These are phyloP conservation scores for Chaetomium cochliodes DNA, from an alignment of 495 filamentous ascomycete genomes.

Conservation along the genomic window DNA sequence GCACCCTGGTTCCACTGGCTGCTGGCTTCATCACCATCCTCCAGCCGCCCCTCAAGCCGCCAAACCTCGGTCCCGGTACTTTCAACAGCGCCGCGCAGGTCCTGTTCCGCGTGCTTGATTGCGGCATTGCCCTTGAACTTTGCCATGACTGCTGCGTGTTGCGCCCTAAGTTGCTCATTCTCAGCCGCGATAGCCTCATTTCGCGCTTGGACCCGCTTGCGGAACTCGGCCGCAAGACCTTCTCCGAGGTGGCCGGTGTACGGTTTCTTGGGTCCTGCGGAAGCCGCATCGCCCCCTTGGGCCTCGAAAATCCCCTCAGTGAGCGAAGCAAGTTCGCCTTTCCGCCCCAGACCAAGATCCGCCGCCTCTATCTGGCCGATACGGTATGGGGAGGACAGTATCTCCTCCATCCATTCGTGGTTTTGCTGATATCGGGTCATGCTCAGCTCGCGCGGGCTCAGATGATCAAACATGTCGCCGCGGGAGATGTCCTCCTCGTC, in stretches of 20 bases:
- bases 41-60: slow-evolving; percentile 61
- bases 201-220: slow-evolving; percentile 65
- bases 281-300: slow-evolving; percentile 59
- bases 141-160: slow-evolving; percentile 70
- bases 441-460: slow-evolving; percentile 86
- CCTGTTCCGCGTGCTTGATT: slow-evolving; percentile 63
- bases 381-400: slow-evolving; percentile 82
- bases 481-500: slow-evolving; percentile 85
- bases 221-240: slow-evolving; percentile 72
- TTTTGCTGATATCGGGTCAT: slow-evolving; percentile 83
- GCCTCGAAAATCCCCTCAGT: slow-evolving; percentile 72
- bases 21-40: slow-evolving; percentile 54
- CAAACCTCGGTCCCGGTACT: slow-evolving; percentile 60
- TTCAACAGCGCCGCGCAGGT: slow-evolving; percentile 55
- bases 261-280: slow-evolving; percentile 45
- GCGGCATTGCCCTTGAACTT: slow-evolving; percentile 67
- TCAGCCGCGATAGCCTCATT: slow-evolving; percentile 67
- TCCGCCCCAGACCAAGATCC: slow-evolving; percentile 81
- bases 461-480: slow-evolving; percentile 82
- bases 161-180: slow-evolving; percentile 75
- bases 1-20: slow-evolving; percentile 43
- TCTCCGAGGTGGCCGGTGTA: slow-evolving; percentile 62
- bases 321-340: slow-evolving; percentile 76
- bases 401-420: slow-evolving; percentile 98
- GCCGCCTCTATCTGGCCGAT: slow-evolving; percentile 80